These are phyloP conservation scores for Saccharomycopsis synnaedendra DNA, from an alignment of 805 yeast species.

Conservation along the genomic window DNA sequence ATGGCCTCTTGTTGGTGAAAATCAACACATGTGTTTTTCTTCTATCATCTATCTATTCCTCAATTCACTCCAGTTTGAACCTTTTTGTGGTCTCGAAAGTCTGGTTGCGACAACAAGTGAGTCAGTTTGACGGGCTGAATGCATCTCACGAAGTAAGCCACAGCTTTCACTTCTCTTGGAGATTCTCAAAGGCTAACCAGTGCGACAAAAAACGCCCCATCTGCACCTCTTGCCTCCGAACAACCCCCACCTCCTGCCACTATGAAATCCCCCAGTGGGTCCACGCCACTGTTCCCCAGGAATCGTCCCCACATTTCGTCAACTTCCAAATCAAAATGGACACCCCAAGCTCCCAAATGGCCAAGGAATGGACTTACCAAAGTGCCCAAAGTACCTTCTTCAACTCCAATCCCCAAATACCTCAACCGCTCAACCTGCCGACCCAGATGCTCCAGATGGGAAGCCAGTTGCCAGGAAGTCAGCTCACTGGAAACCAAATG, in stretches of 20 bases:
- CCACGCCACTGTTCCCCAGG: constrained; percentile 2
- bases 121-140: too few species aligned
- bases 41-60: too few species aligned
- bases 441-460: neutral
- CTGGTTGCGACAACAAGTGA: too few species aligned
- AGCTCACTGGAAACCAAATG: too few species aligned
- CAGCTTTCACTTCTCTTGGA: too few species aligned
- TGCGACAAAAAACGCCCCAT: constrained; percentile 11
- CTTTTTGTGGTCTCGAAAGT: too few species aligned
- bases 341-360: neutral
- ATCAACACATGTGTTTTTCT: too few species aligned
- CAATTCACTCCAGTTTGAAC: too few species aligned
- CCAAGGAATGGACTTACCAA: neutral
- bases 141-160: too few species aligned
- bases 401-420: neutral
- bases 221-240: constrained; percentile 6
- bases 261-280: constrained; percentile 15
- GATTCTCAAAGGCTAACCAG: neutral
- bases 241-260: constrained; percentile 1
- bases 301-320: too few species aligned
- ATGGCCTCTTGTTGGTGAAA: too few species aligned
- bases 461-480: too few species aligned
- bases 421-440: neutral
- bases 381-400: neutral
- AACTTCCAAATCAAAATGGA: neutral